phyloP scores from a whole-genome alignment of 345 rosid species.

The Microcos paniculata region DNA sequence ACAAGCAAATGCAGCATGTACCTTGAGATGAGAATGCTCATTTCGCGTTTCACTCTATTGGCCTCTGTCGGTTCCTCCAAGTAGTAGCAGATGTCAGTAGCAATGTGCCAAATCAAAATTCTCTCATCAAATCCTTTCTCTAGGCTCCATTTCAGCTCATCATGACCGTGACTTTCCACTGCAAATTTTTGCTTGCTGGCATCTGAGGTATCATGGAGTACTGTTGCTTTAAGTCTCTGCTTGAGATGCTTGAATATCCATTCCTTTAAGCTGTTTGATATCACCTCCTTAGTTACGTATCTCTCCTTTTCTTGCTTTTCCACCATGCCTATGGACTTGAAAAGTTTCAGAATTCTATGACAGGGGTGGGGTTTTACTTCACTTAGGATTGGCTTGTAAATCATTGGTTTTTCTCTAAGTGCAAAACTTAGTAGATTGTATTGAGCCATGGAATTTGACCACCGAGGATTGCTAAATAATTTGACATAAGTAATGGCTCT shows the following conservation, averaged over 20 bases:
- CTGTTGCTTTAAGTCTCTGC: background rate
- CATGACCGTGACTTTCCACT: background rate
- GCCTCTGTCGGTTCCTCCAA: background rate
- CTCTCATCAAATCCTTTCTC: slow-evolving; percentile 7
- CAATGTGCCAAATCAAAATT: slow-evolving; percentile 1
- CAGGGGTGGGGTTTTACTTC: background rate
- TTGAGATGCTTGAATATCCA: slow-evolving; percentile 8
- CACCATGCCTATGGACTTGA: background rate
- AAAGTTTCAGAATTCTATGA: background rate
- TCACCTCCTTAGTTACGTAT: background rate
- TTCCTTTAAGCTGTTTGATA: background rate
- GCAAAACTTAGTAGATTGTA: slow-evolving; percentile 10
- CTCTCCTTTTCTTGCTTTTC: slow-evolving; percentile 1
- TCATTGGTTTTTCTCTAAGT: background rate
- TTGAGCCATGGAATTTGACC: slow-evolving; percentile 17
- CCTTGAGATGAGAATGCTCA: background rate
- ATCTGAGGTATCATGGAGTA: background rate
- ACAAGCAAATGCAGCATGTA: background rate
- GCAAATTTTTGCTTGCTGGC: background rate
- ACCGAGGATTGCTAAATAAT: background rate
- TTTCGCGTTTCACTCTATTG: background rate
- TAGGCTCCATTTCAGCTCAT: background rate
- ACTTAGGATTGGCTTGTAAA: background rate
- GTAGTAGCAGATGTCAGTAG: slow-evolving; percentile 1
- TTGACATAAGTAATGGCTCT: background rate